phyloP scores from a whole-genome alignment of 345 rosid species.

The Populus euphratica region DNA sequence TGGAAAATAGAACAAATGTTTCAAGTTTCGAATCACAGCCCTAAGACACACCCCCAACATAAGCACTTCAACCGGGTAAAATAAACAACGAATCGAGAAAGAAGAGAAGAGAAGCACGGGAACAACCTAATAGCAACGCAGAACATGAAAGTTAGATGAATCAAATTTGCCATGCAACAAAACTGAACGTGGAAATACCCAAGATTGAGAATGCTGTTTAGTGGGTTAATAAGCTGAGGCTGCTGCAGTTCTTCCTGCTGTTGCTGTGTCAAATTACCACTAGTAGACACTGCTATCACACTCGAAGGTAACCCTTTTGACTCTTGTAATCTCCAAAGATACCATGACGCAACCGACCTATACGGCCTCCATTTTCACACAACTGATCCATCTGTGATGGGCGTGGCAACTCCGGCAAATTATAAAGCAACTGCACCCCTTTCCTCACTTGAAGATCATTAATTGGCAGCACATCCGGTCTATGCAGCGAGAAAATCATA shows the following conservation, averaged over 20 bases:
- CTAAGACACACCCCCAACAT: not conserved
- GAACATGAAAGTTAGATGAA: not conserved
- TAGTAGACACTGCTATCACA: conserved; percentile 54
- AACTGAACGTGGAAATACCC: conserved; percentile 45
- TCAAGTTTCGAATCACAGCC: not conserved
- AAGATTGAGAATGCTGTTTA: conserved; percentile 79
- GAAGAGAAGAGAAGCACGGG: too few species aligned
- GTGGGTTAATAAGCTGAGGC: conserved; percentile 73
- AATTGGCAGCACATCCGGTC: conserved; percentile 93
- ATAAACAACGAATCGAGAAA: not conserved
- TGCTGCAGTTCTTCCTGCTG: conserved; percentile 57
- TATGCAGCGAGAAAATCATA: conserved; percentile 91
- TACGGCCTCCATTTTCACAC: conserved; percentile 96
- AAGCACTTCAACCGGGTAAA: not conserved
- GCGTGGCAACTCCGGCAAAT: conserved; percentile 77
- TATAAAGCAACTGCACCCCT: conserved; percentile 78
- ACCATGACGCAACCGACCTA: conserved; percentile 92
- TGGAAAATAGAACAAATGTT: not conserved
- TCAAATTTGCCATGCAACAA: not conserved
- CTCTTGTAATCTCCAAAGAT: conserved; percentile 82
- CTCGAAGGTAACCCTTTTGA: conserved; percentile 61
- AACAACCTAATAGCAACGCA: not conserved
- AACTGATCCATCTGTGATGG: conserved; percentile 88
- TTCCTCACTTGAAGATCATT: conserved; percentile 85
- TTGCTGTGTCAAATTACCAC: conserved; percentile 45